Evolutionary conservation across 202 grass and related monocot species (phyloP).

Genomic region (Setaria viridis): DNA sequence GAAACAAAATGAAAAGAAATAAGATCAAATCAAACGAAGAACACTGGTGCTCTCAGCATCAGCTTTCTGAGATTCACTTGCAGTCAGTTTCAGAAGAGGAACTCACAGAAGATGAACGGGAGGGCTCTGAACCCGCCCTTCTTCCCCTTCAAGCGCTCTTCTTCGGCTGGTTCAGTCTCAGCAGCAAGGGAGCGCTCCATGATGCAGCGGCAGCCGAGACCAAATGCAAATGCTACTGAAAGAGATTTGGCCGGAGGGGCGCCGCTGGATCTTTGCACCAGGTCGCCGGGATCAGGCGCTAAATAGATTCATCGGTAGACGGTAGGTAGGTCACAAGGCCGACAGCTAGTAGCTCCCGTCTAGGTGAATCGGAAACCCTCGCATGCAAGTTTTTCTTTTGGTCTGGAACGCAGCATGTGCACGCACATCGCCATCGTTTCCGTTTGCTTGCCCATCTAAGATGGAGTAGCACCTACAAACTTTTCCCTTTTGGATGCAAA

Average conservation of each 20-base stretch:
- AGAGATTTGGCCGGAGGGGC: not conserved
- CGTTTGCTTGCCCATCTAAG: constrained; percentile 10
- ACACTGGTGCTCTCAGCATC: not conserved
- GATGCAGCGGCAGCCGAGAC: not conserved
- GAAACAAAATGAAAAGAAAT: not conserved
- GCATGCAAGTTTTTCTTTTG: not conserved
- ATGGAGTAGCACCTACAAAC: not conserved
- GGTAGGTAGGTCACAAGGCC: constrained; percentile 50
- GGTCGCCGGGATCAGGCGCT: constrained; percentile 1
- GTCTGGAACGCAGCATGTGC: not conserved
- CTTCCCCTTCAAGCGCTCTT: constrained; percentile 10
- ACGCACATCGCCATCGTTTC: constrained; percentile 16
- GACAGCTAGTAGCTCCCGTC: constrained; percentile 50
- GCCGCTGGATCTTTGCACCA: not conserved
- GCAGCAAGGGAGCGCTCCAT: constrained; percentile 35
- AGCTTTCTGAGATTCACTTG: constrained; percentile 8
- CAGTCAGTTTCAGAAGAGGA: not conserved
- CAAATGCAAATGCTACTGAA: not conserved
- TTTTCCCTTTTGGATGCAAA: not conserved
- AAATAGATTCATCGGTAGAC: constrained; percentile 45
- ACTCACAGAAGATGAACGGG: constrained; percentile 55
- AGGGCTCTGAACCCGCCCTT: constrained; percentile 47
- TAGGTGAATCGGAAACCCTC: constrained; percentile 27
- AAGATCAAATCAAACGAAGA: not conserved
- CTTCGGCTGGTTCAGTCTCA: constrained; percentile 5